Conservation (phyloP, 495 filamentous ascomycete species). For the Polyplosphaeria fusca region DNA sequence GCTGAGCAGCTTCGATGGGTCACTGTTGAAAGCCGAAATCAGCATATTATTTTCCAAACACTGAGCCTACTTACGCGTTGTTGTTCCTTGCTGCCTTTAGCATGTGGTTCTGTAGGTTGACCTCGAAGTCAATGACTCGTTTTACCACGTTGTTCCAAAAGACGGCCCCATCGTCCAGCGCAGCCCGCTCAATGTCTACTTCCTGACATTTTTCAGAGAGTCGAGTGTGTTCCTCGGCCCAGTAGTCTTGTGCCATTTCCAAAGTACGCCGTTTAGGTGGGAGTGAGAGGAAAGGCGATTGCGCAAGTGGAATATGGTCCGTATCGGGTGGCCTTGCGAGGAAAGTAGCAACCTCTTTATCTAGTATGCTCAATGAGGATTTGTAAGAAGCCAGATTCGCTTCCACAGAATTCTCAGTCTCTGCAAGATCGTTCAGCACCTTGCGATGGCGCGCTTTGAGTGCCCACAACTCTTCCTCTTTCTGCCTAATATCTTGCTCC, state of each 20-base stretch:
- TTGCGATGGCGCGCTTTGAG: conserved; percentile 63
- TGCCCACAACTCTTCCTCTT: conserved; percentile 63
- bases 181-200: conserved; percentile 66
- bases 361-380: conserved; percentile 53
- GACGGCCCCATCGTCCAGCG: conserved; percentile 77
- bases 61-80: too few species aligned
- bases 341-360: conserved; percentile 52
- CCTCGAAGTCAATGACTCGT: conserved; percentile 68
- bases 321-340: conserved; percentile 48
- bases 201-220: conserved; percentile 56
- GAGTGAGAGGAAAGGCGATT: conserved; percentile 46
- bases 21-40: too few species aligned
- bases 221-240: conserved; percentile 60
- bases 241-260: conserved; percentile 74
- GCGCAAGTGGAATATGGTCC: conserved; percentile 11
- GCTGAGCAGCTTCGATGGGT: conserved; percentile 45
- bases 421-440: conserved; percentile 58
- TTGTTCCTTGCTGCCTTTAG: conserved; percentile 6
- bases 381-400: conserved; percentile 60
- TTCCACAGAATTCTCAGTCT: conserved; percentile 61
- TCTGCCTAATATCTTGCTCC: conserved; percentile 46
- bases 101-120: conserved; percentile 57
- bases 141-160: conserved; percentile 72
- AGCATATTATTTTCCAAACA: too few species aligned
- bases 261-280: conserved; percentile 68